Base-by-base conservation (phyloP, 75 land plant species). In the Sequoiadendron giganteum region DNA sequence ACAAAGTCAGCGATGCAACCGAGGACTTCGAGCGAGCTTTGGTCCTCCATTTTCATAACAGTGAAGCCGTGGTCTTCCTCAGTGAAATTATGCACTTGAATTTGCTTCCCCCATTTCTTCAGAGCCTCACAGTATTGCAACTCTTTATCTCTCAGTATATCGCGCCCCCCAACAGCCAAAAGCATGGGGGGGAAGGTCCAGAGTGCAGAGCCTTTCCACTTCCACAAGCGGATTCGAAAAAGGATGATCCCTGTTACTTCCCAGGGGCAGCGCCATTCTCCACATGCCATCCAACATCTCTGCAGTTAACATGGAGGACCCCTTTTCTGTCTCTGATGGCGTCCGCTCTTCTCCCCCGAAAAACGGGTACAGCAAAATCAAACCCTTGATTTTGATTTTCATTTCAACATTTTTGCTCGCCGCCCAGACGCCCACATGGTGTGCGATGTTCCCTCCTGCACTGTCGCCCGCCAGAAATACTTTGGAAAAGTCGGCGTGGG, bases 371-470 rank as follows among this genome's bases (percentile, higher is more conserved):
- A 55, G 10, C 56, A 55, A 55, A 55, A 55, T 55, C 56, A 55
- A 14, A 3, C 56, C 56, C 56, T 55, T 15, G 16, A 55, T 1
- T 14, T 55, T 13, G 1, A 55, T 55, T 14, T 55, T 16, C 16
- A 55, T 55, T 52, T 13, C 11, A 2, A 42, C 85, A 42, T n/a
- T 86, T 89, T 77, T 16, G 32, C 32, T 34, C 34, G 39, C 32
- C 88, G 56, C 56, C 56, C 54, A 52, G 14, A 52, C 14, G 56
- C 56, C 56, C 56, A 55, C 89, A 48, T 90, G 89, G 58, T 91
- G 91, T 0, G 87, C 92, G 32, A 91, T 91, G 87, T 91, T 91
- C 21, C 88, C 92, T n/a, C 92, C 92, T 45, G 91, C 88, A 38
- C 92, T 91, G 15, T 90, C 92, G 5, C 92, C 92, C 68, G 78